These are phyloP conservation scores for Thyridium curvatum DNA, from an alignment of 2,329 filamentous ascomycete species.

Conservation along the genomic window DNA sequence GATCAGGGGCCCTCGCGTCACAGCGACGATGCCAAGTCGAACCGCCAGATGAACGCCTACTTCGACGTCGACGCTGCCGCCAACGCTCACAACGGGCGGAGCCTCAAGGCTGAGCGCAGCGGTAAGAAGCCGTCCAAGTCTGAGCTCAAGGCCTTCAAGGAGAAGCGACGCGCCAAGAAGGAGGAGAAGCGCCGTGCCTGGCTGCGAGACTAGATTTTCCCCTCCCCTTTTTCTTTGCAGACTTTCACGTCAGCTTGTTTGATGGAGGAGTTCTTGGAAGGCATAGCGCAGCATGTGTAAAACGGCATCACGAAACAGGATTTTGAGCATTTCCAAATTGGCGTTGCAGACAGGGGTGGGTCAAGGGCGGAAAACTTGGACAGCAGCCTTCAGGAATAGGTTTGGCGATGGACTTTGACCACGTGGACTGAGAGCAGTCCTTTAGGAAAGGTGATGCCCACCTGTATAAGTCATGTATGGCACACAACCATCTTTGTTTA, in stretches of 20 bases:
- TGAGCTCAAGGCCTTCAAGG: constrained; percentile 85
- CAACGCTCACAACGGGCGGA: constrained; percentile 83
- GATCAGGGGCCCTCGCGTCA: constrained; percentile 67
- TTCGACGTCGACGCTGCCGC: constrained; percentile 95
- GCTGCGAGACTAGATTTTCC: constrained; percentile 65
- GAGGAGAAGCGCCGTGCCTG: constrained; percentile 92
- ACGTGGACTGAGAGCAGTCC: no score
- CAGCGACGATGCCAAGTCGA: constrained; percentile 81
- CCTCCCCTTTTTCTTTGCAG: constrained; percentile 3
- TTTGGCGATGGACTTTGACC: no score
- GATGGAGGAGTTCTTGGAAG: not conserved
- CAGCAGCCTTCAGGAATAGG: no score
- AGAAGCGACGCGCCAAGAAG: constrained; percentile 83
- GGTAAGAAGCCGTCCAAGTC: constrained; percentile 78
- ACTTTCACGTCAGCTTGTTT: no score
- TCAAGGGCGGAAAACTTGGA: no score
- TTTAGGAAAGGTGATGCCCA: no score
- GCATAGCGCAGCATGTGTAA: not conserved
- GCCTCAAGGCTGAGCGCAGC: constrained; percentile 83
- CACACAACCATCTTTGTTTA: no score
- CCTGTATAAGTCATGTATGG: no score
- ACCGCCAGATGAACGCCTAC: constrained; percentile 84
- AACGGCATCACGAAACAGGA: not conserved
- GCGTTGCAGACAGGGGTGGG: not conserved
- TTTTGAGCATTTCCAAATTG: not conserved